Evolutionary conservation across 2,329 filamentous ascomycete genomes (phyloP).

Genomic region (Penicillium sp.): DNA sequence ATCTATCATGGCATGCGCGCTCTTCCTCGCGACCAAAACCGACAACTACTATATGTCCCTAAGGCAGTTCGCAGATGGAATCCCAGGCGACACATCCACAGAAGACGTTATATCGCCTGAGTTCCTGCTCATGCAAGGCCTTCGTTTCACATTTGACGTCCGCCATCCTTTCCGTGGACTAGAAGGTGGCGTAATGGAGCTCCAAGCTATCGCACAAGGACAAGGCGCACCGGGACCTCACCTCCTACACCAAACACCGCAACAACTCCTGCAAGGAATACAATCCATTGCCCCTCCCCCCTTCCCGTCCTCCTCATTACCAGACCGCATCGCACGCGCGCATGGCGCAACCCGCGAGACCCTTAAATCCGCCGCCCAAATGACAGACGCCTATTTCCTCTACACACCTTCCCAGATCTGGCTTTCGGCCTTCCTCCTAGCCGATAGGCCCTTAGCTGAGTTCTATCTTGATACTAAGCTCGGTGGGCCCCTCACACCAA

Average conservation of each 20-base stretch:
- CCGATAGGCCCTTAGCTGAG: conserved; percentile 57
- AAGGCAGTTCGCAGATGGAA: conserved; percentile 65
- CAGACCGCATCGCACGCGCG: conserved; percentile 58
- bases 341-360: conserved; percentile 72
- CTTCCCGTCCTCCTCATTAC: conserved; percentile 29
- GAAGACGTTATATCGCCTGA: conserved; percentile 89
- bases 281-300: conserved; percentile 32
- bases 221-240: conserved; percentile 46
- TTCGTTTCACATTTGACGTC: conserved; percentile 92
- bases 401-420: conserved; percentile 94
- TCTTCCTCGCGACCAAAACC: conserved; percentile 92
- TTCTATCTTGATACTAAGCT: conserved; percentile 49
- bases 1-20: conserved; percentile 81
- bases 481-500: conserved; percentile 23
- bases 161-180: conserved; percentile 85
- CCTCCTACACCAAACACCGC: conserved; percentile 28
- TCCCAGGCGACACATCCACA: conserved; percentile 68
- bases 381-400: conserved; percentile 96
- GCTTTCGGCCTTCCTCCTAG: conserved; percentile 75
- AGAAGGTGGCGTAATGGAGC: conserved; percentile 82
- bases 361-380: conserved; percentile 74
- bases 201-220: conserved; percentile 66
- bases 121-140: conserved; percentile 86
- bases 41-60: conserved; percentile 77
- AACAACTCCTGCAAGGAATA: conserved; percentile 32